Percentiles rank a stretch among this genome's conserved stretches.
Evolutionary conservation across 106 monocot genomes (phyloP).

Genomic region (Apostasia shenzhenica): DNA sequence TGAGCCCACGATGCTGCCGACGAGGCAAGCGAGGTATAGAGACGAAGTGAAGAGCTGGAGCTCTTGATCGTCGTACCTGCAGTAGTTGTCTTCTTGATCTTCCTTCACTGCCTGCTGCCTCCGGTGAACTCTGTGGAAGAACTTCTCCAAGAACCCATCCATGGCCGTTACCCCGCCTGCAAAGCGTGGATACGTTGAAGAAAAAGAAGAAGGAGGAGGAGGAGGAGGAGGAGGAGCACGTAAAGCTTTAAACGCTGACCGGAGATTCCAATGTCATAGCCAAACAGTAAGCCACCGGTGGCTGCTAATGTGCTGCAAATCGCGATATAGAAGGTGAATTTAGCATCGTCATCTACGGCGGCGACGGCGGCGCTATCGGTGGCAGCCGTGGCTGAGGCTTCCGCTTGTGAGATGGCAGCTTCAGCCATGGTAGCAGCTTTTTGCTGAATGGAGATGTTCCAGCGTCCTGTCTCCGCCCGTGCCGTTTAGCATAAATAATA

Average conservation of each 20-base stretch:
- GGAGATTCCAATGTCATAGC: conserved; percentile 29
- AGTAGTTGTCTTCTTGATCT: conserved; percentile 57
- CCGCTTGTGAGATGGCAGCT: neutral
- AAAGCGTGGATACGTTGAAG: neutral
- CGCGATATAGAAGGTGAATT: conserved; percentile 16
- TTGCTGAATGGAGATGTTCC: too few species aligned
- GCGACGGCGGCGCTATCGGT: neutral
- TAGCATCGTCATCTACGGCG: conserved; percentile 4
- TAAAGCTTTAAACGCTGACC: neutral
- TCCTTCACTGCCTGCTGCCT: conserved; percentile 21
- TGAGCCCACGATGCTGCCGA: conserved; percentile 60
- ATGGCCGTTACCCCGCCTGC: conserved; percentile 72
- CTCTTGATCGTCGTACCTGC: conserved; percentile 74
- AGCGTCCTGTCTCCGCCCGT: too few species aligned
- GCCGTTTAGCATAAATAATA: too few species aligned
- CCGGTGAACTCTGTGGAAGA: conserved; percentile 53
- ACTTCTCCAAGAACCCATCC: conserved; percentile 58
- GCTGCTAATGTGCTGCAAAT: conserved; percentile 17
- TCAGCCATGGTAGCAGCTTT: too few species aligned
- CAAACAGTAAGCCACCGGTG: conserved; percentile 27
- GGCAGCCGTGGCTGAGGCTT: neutral
- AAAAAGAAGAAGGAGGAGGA: neutral
- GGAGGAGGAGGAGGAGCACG: neutral
- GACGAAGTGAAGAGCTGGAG: conserved; percentile 80
- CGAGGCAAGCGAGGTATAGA: conserved; percentile 59